Evolutionary conservation across 768 basidiomycete species (phyloP).

Genomic region (Auriscalpium vulgare): DNA sequence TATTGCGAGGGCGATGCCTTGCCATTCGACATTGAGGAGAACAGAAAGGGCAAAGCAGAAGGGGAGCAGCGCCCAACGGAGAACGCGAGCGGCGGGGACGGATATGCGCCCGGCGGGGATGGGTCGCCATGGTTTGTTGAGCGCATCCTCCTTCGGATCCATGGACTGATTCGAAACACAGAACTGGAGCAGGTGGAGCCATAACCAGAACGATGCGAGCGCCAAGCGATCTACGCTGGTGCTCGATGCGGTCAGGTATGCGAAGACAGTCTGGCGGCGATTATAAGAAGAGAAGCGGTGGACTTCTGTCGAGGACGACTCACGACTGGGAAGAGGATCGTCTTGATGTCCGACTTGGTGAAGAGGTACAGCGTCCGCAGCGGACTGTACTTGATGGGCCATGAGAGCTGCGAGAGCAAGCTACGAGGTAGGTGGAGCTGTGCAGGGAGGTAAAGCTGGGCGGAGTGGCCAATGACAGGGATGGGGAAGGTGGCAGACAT

Average conservation of each 20-base stretch:
- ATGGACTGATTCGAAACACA: conserved; percentile 18
- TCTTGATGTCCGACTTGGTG: conserved; percentile 8
- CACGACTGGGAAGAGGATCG: conserved; percentile 5
- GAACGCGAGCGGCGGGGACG: conserved; percentile 2
- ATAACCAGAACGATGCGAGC: conserved; percentile 12
- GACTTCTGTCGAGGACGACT: not conserved
- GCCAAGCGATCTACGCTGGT: not conserved
- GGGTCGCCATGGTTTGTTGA: conserved; percentile 18
- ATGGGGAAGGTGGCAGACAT: not conserved
- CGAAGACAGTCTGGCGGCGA: conserved; percentile 4
- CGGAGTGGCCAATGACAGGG: not conserved
- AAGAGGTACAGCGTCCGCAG: conserved; percentile 8
- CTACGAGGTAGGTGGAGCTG: not conserved
- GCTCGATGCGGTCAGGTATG: conserved; percentile 1
- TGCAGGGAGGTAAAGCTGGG: not conserved
- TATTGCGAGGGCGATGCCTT: not conserved
- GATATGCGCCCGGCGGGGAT: conserved; percentile 16
- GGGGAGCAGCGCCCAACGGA: conserved; percentile 16
- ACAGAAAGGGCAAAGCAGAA: conserved; percentile 5
- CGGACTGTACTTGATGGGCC: not conserved
- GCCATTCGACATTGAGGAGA: not conserved
- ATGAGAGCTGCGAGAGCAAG: not conserved
- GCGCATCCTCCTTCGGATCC: conserved; percentile 15
- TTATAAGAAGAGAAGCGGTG: not conserved
- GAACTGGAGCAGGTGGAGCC: conserved; percentile 23